Conservation (phyloP, 805 yeast genomes). For the Wickerhamiella australiensis region DNA sequence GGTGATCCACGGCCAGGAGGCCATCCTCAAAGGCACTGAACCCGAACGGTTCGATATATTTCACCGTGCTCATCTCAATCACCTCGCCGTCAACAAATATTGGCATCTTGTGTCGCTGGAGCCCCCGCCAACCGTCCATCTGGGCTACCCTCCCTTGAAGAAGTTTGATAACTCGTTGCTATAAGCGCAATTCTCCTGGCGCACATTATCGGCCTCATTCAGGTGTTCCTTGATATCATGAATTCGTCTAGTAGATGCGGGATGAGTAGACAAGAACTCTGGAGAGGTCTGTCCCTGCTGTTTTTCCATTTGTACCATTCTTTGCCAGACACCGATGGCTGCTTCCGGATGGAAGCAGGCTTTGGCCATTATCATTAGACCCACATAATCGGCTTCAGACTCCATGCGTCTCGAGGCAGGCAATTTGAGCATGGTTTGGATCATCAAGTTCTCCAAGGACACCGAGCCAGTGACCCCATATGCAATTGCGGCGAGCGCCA, state of each 20-base stretch:
- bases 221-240: constrained; percentile 54
- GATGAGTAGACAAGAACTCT: constrained; percentile 80
- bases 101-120: constrained; percentile 10
- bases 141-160: not conserved
- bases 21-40: constrained; percentile 1
- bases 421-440: constrained; percentile 48
- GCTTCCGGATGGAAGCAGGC: constrained; percentile 77
- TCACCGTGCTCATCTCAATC: constrained; percentile 1
- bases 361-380: constrained; percentile 78
- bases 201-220: constrained; percentile 31
- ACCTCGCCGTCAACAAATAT: not conserved
- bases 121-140: not conserved
- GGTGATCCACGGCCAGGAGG: not conserved
- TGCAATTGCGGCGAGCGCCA: constrained; percentile 40
- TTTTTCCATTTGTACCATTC: constrained; percentile 52
- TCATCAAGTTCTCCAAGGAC: constrained; percentile 40
- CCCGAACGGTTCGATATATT: constrained; percentile 10
- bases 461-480: constrained; percentile 52
- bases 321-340: constrained; percentile 66
- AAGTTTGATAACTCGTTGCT: not conserved
- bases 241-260: constrained; percentile 64
- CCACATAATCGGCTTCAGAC: constrained; percentile 90
- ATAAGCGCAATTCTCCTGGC: constrained; percentile 13
- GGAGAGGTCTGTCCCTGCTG: constrained; percentile 30
- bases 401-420: constrained; percentile 93